Conservation (phyloP, 2,329 filamentous ascomycete genomes). For the Thielaviopsis ethacetica region DNA sequence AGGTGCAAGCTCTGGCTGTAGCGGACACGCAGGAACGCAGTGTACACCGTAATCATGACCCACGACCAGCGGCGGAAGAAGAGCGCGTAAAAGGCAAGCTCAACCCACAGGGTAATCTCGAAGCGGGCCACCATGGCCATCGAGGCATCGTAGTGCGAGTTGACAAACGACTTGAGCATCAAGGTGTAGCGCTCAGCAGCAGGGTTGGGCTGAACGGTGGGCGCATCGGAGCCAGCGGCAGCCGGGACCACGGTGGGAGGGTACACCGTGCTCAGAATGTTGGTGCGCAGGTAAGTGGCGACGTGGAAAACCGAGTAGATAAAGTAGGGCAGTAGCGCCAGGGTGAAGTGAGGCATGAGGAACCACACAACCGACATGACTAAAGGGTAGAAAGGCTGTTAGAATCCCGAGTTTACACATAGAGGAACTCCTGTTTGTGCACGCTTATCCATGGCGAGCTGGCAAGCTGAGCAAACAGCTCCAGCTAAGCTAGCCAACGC, state of each 20-base stretch:
- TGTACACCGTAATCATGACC: slow-evolving; percentile 75
- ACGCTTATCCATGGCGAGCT: not conserved
- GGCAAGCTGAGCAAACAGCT: too few relatives aligned
- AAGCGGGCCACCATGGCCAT: slow-evolving; percentile 86
- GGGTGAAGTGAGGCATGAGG: slow-evolving; percentile 70
- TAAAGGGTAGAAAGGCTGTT: slow-evolving; percentile 1
- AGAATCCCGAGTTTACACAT: not conserved
- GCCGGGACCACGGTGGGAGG: slow-evolving; percentile 42
- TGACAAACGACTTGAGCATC: slow-evolving; percentile 82
- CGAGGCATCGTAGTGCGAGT: slow-evolving; percentile 91
- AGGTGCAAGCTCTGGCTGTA: slow-evolving; percentile 85
- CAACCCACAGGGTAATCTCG: slow-evolving; percentile 76
- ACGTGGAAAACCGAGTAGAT: slow-evolving; percentile 99
- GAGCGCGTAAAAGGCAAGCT: slow-evolving; percentile 63
- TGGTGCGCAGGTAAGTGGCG: slow-evolving; percentile 86
- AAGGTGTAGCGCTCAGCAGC: slow-evolving; percentile 31
- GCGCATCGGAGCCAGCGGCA: slow-evolving; percentile 37
- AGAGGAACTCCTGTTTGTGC: not conserved
- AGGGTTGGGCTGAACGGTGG: slow-evolving; percentile 28
- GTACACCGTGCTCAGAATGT: slow-evolving; percentile 74
- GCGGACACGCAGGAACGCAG: slow-evolving; percentile 78
- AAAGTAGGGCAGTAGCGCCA: slow-evolving; percentile 83
- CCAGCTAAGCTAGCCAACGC: too few relatives aligned
- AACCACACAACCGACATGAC: slow-evolving; percentile 70
- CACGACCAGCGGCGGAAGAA: slow-evolving; percentile 84